Conservation (phyloP, 192 early-diverging fungal species). For the Coemansia nantahalensis region DNA sequence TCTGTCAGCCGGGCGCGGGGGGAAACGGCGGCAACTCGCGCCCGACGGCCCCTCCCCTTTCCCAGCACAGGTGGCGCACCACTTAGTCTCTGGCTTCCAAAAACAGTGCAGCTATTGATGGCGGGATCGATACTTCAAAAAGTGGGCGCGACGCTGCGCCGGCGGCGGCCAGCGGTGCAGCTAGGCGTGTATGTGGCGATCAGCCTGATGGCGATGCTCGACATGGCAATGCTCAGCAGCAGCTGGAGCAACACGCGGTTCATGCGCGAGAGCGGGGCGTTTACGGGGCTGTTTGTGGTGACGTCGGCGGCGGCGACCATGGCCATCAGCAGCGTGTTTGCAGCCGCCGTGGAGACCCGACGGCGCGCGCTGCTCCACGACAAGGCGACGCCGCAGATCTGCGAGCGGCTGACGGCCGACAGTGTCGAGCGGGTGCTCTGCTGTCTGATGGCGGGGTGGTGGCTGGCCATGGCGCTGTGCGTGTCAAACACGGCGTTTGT, state of each 20-base stretch:
- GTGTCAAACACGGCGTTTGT: constrained; percentile 41
- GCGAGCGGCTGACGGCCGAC: constrained; percentile 19
- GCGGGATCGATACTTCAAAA: constrained; percentile 33
- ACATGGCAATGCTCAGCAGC: constrained; percentile 39
- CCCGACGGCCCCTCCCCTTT: no score
- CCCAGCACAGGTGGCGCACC: no score
- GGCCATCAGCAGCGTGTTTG: constrained; percentile 13
- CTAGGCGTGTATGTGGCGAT: constrained; percentile 16
- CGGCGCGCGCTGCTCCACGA: constrained; percentile 9
- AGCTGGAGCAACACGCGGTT: constrained; percentile 43
- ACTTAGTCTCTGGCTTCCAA: no score
- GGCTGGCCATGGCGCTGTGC: constrained; percentile 31
- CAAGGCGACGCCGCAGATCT: constrained; percentile 4
- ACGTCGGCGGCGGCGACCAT: constrained; percentile 28
- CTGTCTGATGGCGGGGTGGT: constrained; percentile 43
- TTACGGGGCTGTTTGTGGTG: constrained; percentile 22
- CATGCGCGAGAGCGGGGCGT: constrained; percentile 46
- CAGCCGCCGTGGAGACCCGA: constrained; percentile 14
- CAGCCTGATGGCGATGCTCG: constrained; percentile 28
- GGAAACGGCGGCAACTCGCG: no score
- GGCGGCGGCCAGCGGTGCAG: constrained; percentile 34
- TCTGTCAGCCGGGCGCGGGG: no score
- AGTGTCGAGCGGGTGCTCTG: constrained; percentile 18
- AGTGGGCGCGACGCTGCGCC: constrained; percentile 31
- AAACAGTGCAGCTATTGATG: constrained; percentile 14